Evolutionary conservation across 106 monocot genomes (phyloP), one percentile per base, ranked within the genome.

Genomic region (Hemerocallis citrina): DNA sequence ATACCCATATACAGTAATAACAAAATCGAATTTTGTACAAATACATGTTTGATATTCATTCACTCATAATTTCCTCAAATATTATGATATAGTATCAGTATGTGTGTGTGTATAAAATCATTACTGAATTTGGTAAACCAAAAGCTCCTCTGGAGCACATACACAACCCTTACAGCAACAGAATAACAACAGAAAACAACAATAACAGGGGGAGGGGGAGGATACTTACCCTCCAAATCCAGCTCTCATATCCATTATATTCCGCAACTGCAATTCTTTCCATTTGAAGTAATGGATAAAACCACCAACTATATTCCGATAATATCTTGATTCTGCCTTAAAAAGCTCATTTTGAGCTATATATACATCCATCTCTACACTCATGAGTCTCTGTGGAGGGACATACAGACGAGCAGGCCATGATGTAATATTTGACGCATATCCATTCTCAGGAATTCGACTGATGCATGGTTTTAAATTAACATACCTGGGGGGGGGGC

Each of bases 241-340:
- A 73, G 93, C 93, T 43, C 85, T 78, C 93, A 94, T 94, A 58
- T 89, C 93, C 93, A 94, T 79, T 36, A 94, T 77, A 78, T 94
- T 94, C 17, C 93, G 76, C 33, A 94, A 60, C 4, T 76, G 65
- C 77, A 89, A 17, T 21, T 56, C 52, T 68, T 86, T 83, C 89
- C 79, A 85, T 14, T 43, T 70, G 64, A 78, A 89, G 37, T 67
- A 61, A 36, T 71, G 74, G n/a, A 85, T 23, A 71, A 70, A 85
- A 54, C 79, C 57, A 69, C 59, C 72, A 64, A 89, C 66, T 20
- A 77, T 68, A 2, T 82, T 75, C 71, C 77, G 73, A 89, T 89
- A 94, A 51, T 77, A 94, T 41, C 30, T 61, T 0, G 83, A 44
- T 55, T 94, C 93, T 32, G 89, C 93, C 58, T 52, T 80, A 41